phyloP scores from a whole-genome alignment of 2,329 filamentous ascomycete species.

The Penicillium digitatum region DNA sequence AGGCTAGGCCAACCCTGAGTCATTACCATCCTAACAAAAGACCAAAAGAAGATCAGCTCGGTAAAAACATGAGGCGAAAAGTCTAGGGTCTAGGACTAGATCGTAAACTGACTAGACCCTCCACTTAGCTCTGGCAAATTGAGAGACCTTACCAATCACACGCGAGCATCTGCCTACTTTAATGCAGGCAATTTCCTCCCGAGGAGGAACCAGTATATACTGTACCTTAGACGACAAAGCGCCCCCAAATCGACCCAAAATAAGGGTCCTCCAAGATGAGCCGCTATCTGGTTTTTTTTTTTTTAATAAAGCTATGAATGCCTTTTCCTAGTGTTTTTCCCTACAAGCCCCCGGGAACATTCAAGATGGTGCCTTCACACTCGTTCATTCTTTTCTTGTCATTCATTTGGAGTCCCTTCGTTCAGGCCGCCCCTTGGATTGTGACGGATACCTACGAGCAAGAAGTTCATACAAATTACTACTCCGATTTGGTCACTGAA shows the following conservation, averaged over 20 bases:
- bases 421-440: slow-evolving; percentile 30
- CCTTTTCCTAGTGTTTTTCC: neutral
- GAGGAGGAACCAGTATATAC: neutral
- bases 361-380: slow-evolving; percentile 23
- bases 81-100: neutral
- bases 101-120: neutral
- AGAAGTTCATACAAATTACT: slow-evolving; percentile 9
- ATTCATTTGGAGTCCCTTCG: slow-evolving; percentile 20
- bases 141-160: slow-evolving; percentile 7
- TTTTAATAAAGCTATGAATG: slow-evolving; percentile 1
- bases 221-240: neutral
- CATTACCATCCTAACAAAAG: neutral
- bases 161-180: neutral
- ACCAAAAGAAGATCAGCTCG: neutral
- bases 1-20: neutral
- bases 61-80: slow-evolving; percentile 1
- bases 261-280: slow-evolving; percentile 6
- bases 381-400: slow-evolving; percentile 25
- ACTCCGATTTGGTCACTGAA: slow-evolving; percentile 6
- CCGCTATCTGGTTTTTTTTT: neutral
- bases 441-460: slow-evolving; percentile 28
- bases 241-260: slow-evolving; percentile 1
- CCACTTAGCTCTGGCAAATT: neutral
- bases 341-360: neutral
- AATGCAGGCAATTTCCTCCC: slow-evolving; percentile 8